A percentile compares a stretch with the other conserved stretches of the same genome.
These are phyloP conservation scores for Rhexocercosporidium sp. DNA, from an alignment of 2,329 filamentous ascomycete genomes.

Conservation along the genomic window DNA sequence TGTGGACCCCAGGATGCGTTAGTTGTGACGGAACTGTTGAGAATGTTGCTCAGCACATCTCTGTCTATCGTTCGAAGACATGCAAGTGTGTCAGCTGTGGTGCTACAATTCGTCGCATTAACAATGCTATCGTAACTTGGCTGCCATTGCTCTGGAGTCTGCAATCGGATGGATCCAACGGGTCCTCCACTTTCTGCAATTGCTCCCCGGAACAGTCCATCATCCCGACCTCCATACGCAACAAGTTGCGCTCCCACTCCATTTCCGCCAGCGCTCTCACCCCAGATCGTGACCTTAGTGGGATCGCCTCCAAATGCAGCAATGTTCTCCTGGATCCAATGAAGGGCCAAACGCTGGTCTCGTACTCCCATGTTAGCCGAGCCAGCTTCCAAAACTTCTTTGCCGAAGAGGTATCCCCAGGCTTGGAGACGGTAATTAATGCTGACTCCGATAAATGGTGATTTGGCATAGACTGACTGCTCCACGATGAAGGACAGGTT, in stretches of 20 bases:
- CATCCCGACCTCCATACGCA: conserved; percentile 55
- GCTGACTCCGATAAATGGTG: conserved; percentile 51
- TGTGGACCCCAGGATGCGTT: conserved; percentile 47
- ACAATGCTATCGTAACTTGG: conserved; percentile 45
- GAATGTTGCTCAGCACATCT: conserved; percentile 48
- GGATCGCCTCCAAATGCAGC: conserved; percentile 49
- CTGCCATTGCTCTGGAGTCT: conserved; percentile 26
- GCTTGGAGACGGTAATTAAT: conserved; percentile 52
- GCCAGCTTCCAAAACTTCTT: conserved; percentile 47
- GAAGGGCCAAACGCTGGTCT: conserved; percentile 48
- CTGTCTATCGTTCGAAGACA: conserved; percentile 47
- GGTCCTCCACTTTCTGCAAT: conserved; percentile 56
- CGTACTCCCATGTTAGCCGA: conserved; percentile 51
- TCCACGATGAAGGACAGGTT: conserved; percentile 62
- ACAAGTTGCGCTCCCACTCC: conserved; percentile 52
- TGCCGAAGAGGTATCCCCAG: conserved; percentile 52
- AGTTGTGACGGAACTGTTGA: conserved; percentile 48
- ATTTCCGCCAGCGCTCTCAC: conserved; percentile 49
- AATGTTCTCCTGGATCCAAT: conserved; percentile 52
- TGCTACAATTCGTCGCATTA: conserved; percentile 39
- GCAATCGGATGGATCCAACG: conserved; percentile 25
- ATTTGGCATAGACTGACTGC: conserved; percentile 47
- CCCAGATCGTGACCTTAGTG: conserved; percentile 49
- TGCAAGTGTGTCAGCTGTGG: conserved; percentile 23
- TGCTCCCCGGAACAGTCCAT: conserved; percentile 57